Evolutionary conservation across 139 green algal species (phyloP).

Genomic region (Penium margaritaceum): DNA sequence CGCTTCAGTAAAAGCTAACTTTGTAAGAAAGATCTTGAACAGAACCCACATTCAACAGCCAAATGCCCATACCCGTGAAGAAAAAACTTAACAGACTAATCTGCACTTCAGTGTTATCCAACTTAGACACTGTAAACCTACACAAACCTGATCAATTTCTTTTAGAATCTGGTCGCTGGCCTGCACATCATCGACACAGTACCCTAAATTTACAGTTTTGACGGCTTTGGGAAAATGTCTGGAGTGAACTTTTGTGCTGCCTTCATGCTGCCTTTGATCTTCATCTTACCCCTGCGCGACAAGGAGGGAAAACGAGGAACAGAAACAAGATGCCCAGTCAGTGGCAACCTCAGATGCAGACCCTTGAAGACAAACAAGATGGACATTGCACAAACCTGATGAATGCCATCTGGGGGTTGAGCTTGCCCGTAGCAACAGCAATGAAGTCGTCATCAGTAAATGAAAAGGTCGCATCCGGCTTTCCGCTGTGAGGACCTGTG

Average conservation of each 20-base stretch:
- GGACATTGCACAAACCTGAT: slow-evolving; percentile 21
- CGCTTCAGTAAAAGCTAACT: too few species aligned
- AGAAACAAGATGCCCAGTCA: too few species aligned
- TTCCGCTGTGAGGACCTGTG: slow-evolving; percentile 22
- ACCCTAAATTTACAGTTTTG: slow-evolving; percentile 41
- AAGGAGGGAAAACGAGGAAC: background rate
- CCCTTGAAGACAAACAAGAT: background rate
- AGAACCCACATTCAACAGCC: too few species aligned
- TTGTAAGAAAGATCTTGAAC: too few species aligned
- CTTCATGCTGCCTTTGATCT: slow-evolving; percentile 46
- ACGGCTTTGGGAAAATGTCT: slow-evolving; percentile 45
- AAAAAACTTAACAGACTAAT: too few species aligned
- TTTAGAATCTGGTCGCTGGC: too few species aligned
- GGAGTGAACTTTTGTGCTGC: slow-evolving; percentile 46
- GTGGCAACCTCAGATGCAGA: background rate
- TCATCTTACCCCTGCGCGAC: slow-evolving; percentile 43
- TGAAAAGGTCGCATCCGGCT: slow-evolving; percentile 44
- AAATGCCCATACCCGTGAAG: too few species aligned
- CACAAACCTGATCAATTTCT: too few species aligned
- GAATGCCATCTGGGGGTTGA: slow-evolving; percentile 48
- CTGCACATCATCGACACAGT: too few species aligned
- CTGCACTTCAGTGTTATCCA: too few species aligned
- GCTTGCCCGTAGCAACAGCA: slow-evolving; percentile 38
- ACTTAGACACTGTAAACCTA: too few species aligned
- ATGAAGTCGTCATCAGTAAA: slow-evolving; percentile 44